A percentile compares a stretch with the other conserved stretches of the same genome.
Evolutionary conservation across 495 filamentous ascomycete species (phyloP).

Genomic region (Venustampulla echinocandica): DNA sequence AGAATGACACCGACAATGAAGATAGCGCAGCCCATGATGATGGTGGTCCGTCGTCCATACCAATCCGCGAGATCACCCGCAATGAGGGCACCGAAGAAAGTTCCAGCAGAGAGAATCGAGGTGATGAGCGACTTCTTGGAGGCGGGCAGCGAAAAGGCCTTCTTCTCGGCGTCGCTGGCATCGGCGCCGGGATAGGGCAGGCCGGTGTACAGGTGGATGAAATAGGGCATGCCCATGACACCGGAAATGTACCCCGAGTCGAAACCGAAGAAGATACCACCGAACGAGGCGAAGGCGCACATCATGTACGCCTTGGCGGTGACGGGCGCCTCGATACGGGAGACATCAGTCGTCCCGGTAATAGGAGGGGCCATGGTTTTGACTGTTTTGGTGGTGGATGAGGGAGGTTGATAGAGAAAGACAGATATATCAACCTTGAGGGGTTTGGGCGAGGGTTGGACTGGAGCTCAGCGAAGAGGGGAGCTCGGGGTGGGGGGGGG

Average conservation of each 20-base stretch:
- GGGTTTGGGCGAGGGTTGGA: too few species aligned
- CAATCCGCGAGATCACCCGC: constrained; percentile 64
- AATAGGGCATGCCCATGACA: constrained; percentile 54
- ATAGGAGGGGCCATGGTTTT: neutral
- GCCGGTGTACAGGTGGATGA: constrained; percentile 51
- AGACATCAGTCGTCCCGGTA: constrained; percentile 31
- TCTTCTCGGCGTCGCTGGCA: constrained; percentile 5
- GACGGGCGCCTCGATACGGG: constrained; percentile 55
- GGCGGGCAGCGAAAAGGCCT: constrained; percentile 38
- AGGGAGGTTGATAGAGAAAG: too few species aligned
- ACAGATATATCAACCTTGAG: too few species aligned
- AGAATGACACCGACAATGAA: constrained; percentile 77
- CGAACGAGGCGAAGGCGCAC: constrained; percentile 75
- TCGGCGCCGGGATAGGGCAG: constrained; percentile 13
- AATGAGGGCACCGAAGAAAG: constrained; percentile 71
- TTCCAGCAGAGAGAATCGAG: constrained; percentile 81
- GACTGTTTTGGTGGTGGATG: too few species aligned
- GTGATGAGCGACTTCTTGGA: constrained; percentile 64
- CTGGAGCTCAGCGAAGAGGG: too few species aligned
- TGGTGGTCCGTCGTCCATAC: constrained; percentile 62
- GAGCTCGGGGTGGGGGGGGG: too few species aligned
- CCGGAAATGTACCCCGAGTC: constrained; percentile 26
- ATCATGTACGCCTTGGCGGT: constrained; percentile 49
- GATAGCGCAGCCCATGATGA: constrained; percentile 56
- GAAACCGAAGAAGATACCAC: constrained; percentile 79